Evolutionary conservation across 2,329 filamentous ascomycete species (phyloP).

Genomic region (Paecilomyces sp.): DNA sequence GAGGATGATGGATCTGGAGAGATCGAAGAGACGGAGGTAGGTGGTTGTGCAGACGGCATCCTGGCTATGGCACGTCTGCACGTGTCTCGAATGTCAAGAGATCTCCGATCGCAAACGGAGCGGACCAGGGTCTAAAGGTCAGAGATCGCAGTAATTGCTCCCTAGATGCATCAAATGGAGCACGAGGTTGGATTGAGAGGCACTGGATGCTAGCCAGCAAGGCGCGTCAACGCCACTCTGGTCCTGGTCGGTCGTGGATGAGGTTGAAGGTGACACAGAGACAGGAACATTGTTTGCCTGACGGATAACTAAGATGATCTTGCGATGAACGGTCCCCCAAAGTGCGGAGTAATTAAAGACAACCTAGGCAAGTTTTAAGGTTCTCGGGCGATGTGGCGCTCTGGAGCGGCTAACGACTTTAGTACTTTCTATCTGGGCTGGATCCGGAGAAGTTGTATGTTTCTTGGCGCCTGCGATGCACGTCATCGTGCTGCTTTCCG

Average conservation of each 20-base stretch:
- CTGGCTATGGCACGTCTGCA: neutral
- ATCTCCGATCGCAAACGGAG: neutral
- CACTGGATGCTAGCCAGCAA: neutral
- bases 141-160: neutral
- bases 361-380: neutral
- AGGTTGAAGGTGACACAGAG: neutral
- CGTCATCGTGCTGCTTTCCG: neutral
- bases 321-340: neutral
- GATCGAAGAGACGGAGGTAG: constrained; percentile 14
- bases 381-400: neutral
- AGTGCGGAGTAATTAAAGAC: neutral
- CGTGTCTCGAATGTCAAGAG: neutral
- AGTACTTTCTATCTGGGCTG: neutral
- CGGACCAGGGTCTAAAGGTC: neutral
- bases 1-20: constrained; percentile 18
- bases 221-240: neutral
- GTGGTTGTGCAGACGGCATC: constrained; percentile 19
- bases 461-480: neutral
- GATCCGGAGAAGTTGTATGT: neutral
- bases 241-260: neutral
- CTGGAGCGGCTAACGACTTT: neutral
- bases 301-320: neutral
- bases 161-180: neutral
- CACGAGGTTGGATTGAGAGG: neutral
- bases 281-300: neutral